phyloP scores from a whole-genome alignment of 2,329 filamentous ascomycete genomes.

The Ophiostoma angusticollis region DNA sequence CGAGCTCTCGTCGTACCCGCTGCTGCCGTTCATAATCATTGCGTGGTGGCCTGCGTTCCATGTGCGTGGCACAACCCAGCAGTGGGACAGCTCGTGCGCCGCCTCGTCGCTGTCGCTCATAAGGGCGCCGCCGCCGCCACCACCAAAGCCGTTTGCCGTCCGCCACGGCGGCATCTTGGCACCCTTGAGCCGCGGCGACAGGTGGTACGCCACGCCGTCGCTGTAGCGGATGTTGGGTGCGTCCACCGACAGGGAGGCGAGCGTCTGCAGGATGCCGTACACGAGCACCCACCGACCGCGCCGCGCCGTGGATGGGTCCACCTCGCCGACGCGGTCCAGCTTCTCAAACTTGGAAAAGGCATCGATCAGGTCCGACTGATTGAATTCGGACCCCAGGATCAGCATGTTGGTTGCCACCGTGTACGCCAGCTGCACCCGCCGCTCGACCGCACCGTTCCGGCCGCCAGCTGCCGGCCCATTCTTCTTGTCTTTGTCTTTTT shows the following conservation, averaged over 20 bases:
- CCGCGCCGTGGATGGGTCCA: conserved; percentile 42
- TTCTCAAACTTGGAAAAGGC: conserved; percentile 45
- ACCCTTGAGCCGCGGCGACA: conserved; percentile 40
- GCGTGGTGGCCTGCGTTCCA: conserved; percentile 22
- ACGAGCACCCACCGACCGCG: conserved; percentile 49
- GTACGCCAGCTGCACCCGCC: conserved; percentile 42
- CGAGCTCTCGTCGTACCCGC: conserved; percentile 18
- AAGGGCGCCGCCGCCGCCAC: conserved; percentile 21
- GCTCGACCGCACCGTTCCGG: conserved; percentile 26
- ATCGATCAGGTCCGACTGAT: conserved; percentile 41
- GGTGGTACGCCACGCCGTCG: conserved; percentile 42
- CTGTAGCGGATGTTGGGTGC: conserved; percentile 38
- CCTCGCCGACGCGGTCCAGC: conserved; percentile 33
- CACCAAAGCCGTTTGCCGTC: conserved; percentile 11
- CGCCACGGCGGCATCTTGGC: conserved; percentile 44
- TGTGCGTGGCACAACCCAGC: conserved; percentile 32
- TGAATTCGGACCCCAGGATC: conserved; percentile 38
- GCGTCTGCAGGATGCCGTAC: conserved; percentile 46
- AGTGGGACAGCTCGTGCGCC: conserved; percentile 38
- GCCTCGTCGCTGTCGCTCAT: conserved; percentile 22
- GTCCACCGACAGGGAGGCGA: conserved; percentile 47
- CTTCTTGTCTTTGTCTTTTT: conserved; percentile 15
- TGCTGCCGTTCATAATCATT: conserved; percentile 12
- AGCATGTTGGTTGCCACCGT: conserved; percentile 48
- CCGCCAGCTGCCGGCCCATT: conserved; percentile 13